phyloP scores from a whole-genome alignment of 2,329 filamentous ascomycete species.

The Clarireedia paspali region DNA sequence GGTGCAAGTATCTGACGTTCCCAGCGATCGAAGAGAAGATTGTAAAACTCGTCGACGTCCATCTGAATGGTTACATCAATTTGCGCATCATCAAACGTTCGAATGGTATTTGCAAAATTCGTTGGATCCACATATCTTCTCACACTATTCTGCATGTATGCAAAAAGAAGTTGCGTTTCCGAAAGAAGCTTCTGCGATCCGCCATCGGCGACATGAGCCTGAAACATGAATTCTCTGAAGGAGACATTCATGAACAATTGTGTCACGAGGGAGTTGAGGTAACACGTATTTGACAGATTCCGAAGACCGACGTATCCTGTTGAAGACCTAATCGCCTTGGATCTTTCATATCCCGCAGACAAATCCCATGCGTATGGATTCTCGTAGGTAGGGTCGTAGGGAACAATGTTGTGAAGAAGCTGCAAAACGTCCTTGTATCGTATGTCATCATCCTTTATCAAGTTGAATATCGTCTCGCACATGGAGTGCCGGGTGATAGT shows the following conservation, averaged over 20 bases:
- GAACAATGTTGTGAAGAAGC: slow-evolving; percentile 42
- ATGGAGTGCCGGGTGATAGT: slow-evolving; percentile 49
- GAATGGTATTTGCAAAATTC: slow-evolving; percentile 66
- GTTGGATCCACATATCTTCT: slow-evolving; percentile 66
- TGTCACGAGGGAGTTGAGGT: slow-evolving; percentile 88
- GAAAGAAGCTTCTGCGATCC: slow-evolving; percentile 60
- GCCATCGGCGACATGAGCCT: slow-evolving; percentile 45
- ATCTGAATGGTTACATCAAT: slow-evolving; percentile 90
- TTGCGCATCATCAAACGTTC: slow-evolving; percentile 70
- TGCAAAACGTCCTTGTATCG: slow-evolving; percentile 47
- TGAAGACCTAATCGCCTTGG: slow-evolving; percentile 60
- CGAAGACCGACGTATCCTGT: slow-evolving; percentile 84
- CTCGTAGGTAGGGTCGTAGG: slow-evolving; percentile 37
- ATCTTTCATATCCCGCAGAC: slow-evolving; percentile 54
- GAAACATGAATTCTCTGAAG: slow-evolving; percentile 79
- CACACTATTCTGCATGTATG: slow-evolving; percentile 75
- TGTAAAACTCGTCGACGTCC: slow-evolving; percentile 98
- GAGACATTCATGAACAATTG: slow-evolving; percentile 93
- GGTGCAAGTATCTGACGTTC: slow-evolving; percentile 68
- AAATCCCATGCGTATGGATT: slow-evolving; percentile 52
- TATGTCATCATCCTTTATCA: slow-evolving; percentile 44
- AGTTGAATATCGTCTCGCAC: slow-evolving; percentile 49
- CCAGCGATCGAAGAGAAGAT: slow-evolving; percentile 83
- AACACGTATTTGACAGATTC: slow-evolving; percentile 94
- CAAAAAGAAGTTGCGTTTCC: slow-evolving; percentile 76